Conservation (phyloP, 2,329 filamentous ascomycete species). For the Septoria linicola region DNA sequence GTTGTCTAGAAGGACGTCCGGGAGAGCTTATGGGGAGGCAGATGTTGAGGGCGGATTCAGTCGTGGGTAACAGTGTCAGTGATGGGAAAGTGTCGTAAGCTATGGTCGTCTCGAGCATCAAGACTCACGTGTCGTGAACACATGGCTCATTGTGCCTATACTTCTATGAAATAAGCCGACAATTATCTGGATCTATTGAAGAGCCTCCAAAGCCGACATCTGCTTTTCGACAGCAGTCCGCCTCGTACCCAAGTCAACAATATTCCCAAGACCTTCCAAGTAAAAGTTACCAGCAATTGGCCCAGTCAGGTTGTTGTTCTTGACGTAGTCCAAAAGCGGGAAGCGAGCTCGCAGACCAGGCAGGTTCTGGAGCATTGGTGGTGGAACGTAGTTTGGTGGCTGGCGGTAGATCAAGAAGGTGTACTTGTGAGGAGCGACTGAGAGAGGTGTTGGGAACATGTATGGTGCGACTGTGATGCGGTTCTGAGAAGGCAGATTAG, state of each 20-base stretch:
- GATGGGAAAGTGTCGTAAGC: neutral
- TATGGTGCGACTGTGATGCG: slow-evolving; percentile 23
- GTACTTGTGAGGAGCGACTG: slow-evolving; percentile 25
- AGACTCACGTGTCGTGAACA: neutral
- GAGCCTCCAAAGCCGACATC: neutral
- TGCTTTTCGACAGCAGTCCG: neutral
- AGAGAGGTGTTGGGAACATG: slow-evolving; percentile 24
- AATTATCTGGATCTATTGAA: no score
- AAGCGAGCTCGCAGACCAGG: slow-evolving; percentile 24
- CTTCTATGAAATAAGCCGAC: no score
- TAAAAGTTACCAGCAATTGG: slow-evolving; percentile 17
- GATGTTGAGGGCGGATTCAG: slow-evolving; percentile 12
- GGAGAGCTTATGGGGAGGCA: slow-evolving; percentile 2
- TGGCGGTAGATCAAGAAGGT: slow-evolving; percentile 32
- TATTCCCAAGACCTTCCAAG: slow-evolving; percentile 9
- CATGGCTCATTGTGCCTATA: neutral
- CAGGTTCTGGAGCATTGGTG: slow-evolving; percentile 13
- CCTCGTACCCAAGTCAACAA: neutral
- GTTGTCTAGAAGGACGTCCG: neutral
- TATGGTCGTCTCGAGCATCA: neutral
- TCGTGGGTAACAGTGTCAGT: neutral
- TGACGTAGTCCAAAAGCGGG: slow-evolving; percentile 19
- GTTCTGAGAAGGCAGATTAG: no score
- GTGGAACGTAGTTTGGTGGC: slow-evolving; percentile 26
- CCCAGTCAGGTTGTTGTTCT: slow-evolving; percentile 5